Evolutionary conservation across 1,284 basidiomycete genomes (phyloP).

Genomic region (Kwoniella shivajii): DNA sequence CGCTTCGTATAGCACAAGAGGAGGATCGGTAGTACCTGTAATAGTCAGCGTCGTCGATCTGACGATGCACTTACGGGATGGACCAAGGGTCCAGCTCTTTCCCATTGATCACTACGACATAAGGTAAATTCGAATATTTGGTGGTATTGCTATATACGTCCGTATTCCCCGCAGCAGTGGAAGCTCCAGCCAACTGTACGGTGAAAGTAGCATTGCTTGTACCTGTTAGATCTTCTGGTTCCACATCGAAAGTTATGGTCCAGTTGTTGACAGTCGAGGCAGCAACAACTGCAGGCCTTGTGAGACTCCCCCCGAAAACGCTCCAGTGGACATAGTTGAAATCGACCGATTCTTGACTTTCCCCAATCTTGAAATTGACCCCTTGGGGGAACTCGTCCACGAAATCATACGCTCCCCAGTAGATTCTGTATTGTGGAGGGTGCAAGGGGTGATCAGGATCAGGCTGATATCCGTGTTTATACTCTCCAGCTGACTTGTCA

Average conservation of each 20-base stretch:
- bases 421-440: slow-evolving; percentile 26
- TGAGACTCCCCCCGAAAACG: slow-evolving; percentile 25
- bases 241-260: slow-evolving; percentile 31
- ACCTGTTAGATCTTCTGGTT: slow-evolving; percentile 8
- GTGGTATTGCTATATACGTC: slow-evolving; percentile 23
- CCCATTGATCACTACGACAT: slow-evolving; percentile 31
- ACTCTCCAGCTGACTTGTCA: slow-evolving; percentile 17
- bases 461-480: slow-evolving; percentile 22
- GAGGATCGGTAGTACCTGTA: slow-evolving; percentile 30
- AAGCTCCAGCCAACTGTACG: slow-evolving; percentile 31
- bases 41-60: neutral
- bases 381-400: slow-evolving; percentile 27
- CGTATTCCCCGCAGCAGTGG: slow-evolving; percentile 33
- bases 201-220: slow-evolving; percentile 26
- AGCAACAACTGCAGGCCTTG: slow-evolving; percentile 8
- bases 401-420: slow-evolving; percentile 33
- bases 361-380: slow-evolving; percentile 31
- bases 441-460: slow-evolving; percentile 24
- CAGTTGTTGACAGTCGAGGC: slow-evolving; percentile 32
- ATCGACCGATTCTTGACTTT: slow-evolving; percentile 10
- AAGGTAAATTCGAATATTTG: slow-evolving; percentile 21
- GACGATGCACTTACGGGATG: slow-evolving; percentile 23
- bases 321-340: slow-evolving; percentile 38
- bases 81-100: slow-evolving; percentile 25
- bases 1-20: slow-evolving; percentile 34